phyloP scores from a whole-genome alignment of 306 rosid genomes.

The Elaeagnus macrophylla region DNA sequence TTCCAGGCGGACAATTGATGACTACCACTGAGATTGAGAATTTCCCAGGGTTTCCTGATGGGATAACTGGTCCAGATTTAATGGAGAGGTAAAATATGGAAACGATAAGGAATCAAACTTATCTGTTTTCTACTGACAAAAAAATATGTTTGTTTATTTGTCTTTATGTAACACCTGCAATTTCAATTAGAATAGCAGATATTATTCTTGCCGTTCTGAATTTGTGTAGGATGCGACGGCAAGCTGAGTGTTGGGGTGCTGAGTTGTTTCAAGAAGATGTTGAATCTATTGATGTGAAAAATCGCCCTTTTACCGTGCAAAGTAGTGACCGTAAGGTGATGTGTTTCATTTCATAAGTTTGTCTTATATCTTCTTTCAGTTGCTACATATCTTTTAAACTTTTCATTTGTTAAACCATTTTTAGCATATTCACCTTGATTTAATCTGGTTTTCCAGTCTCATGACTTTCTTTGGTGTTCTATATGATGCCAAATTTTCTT shows the following conservation, averaged over 20 bases:
- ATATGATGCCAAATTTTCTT: no score
- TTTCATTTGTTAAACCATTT: background rate
- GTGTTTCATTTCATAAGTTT: constrained; percentile 20
- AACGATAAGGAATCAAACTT: constrained; percentile 5
- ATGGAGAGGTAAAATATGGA: constrained; percentile 65
- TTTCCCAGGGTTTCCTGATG: constrained; percentile 94
- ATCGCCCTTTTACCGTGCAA: constrained; percentile 65
- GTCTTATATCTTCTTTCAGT: constrained; percentile 5
- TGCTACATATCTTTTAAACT: background rate
- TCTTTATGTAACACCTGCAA: background rate
- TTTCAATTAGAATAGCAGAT: constrained; percentile 5
- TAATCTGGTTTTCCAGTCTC: background rate
- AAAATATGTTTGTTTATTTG: background rate
- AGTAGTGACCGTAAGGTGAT: constrained; percentile 97
- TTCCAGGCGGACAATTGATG: constrained; percentile 96
- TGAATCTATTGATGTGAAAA: constrained; percentile 61
- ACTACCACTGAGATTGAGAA: constrained; percentile 96
- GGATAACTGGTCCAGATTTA: constrained; percentile 88
- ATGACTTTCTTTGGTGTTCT: no score
- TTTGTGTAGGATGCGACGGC: constrained; percentile 41
- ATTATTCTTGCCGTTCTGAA: constrained; percentile 7
- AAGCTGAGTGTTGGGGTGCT: constrained; percentile 97
- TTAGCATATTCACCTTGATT: background rate
- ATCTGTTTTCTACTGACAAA: background rate
- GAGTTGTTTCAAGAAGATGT: constrained; percentile 90